Conservation (phyloP, 208 protist genomes). For the Acanthamoeba polyphaga region DNA sequence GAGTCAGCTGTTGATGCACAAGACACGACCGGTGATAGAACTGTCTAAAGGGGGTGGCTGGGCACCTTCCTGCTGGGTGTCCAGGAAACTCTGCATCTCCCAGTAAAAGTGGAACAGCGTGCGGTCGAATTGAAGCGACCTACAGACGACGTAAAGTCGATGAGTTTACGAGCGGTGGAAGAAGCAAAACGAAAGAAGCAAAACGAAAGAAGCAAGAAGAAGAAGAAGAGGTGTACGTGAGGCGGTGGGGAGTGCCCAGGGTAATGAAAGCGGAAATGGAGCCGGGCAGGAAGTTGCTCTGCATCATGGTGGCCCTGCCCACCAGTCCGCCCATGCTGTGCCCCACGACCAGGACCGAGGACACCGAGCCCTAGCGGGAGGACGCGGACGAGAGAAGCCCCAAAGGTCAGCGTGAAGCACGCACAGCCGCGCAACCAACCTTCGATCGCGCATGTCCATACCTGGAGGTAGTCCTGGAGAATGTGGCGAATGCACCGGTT, state of each 20-base stretch:
- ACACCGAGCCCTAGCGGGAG: background rate
- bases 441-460: background rate
- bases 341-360: background rate
- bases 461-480: background rate
- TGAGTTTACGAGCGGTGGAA: background rate
- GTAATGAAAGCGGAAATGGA: conserved; percentile 27
- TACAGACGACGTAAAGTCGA: background rate
- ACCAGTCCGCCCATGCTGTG: conserved; percentile 51
- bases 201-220: too few species aligned
- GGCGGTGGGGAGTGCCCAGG: conserved; percentile 4
- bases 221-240: background rate
- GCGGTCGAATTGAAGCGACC: conserved; percentile 2
- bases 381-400: background rate
- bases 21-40: too few species aligned
- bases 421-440: background rate
- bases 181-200: too few species aligned
- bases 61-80: background rate
- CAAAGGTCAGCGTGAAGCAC: background rate
- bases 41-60: background rate
- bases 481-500: conserved; percentile 27
- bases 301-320: background rate
- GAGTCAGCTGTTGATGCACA: background rate
- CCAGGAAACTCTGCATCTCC: background rate
- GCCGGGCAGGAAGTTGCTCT: background rate
- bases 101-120: background rate